Percentiles rank a stretch among this genome's conserved stretches.
Conservation (phyloP, 1,284 basidiomycete genomes). For the Filobasidium uniguttulatum region DNA sequence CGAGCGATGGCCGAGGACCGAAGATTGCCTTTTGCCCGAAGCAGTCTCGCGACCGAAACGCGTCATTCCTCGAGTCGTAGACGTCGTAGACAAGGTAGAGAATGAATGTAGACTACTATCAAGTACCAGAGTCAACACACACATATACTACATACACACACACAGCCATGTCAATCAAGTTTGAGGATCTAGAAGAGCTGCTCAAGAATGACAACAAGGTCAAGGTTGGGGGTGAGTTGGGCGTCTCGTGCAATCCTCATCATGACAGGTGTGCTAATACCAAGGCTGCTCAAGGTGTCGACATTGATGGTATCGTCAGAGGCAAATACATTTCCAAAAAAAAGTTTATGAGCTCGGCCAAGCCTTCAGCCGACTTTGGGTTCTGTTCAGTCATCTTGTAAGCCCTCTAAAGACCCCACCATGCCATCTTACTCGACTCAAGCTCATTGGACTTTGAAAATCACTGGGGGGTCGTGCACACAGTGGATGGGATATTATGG, state of each 20-base stretch:
- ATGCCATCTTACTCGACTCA: background rate
- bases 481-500: slow-evolving; percentile 81
- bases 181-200: slow-evolving; percentile 45
- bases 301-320: slow-evolving; percentile 82
- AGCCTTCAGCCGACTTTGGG: slow-evolving; percentile 56
- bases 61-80: too few species aligned
- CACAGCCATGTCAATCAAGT: too few species aligned
- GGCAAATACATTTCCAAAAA: slow-evolving; percentile 91
- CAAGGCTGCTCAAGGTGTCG: slow-evolving; percentile 24
- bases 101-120: too few species aligned
- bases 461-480: too few species aligned
- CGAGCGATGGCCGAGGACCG: too few species aligned
- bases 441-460: background rate
- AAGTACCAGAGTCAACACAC: too few species aligned
- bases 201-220: slow-evolving; percentile 63
- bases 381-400: slow-evolving; percentile 75
- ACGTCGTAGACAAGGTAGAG: too few species aligned
- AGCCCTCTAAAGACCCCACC: background rate
- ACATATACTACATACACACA: too few species aligned
- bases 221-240: slow-evolving; percentile 62
- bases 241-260: too few species aligned
- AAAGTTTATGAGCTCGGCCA: slow-evolving; percentile 78
- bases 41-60: too few species aligned
- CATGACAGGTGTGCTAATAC: too few species aligned
- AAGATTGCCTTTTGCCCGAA: too few species aligned